Base-by-base conservation (phyloP, 177 flowering plant genomes). In the Vitis hybrid region DNA sequence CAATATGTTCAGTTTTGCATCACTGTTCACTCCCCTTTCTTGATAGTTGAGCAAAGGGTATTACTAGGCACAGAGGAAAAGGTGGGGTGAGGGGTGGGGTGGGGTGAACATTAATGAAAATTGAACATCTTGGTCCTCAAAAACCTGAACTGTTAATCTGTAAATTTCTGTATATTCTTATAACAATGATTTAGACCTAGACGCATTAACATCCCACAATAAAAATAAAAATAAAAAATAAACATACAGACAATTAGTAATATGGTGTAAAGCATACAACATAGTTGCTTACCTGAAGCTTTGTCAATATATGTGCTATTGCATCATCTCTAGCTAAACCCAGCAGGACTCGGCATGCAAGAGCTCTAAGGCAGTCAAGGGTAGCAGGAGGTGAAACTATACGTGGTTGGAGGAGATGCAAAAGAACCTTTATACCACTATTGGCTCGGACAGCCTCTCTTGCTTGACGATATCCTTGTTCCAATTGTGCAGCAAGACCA, bases 301-400 rank as follows among this genome's bases (percentile, higher is more conserved):
- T 92, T 56, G 95, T 95, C 78, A 94, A 77, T 79, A 90, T 93
- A 67, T 91, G 94, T 31, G 97, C 97, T 81, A 94, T 93, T 49
- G 91, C 72, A 62, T 86, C 91, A 80, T 94, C 98, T 82, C 98
- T 91, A 26, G 98, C 98, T 74, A 94, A 81, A 66, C 98, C 98
- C 84, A 91, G 97, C 64, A 94, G 78, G 60, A 91, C 98, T 26
- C 95, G 88, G 72, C 98, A 94, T 21, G 97, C 95, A 60, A 94
- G 94, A 65, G 97, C 98, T 55, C 98, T 97, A 19, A 94, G 81
- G 76, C 97, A 91, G 61, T 94, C 98, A 48, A 90, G 88, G 55
- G 88, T 71, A 67, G 89, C 85, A 66, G 93, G 95, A 57, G 97
- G 87, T 33, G 83, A 76, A 45, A 83, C 83, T 71, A 91, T 82